phyloP scores from a whole-genome alignment of 176 grass and related monocot genomes.

The Paspalum notatum region DNA sequence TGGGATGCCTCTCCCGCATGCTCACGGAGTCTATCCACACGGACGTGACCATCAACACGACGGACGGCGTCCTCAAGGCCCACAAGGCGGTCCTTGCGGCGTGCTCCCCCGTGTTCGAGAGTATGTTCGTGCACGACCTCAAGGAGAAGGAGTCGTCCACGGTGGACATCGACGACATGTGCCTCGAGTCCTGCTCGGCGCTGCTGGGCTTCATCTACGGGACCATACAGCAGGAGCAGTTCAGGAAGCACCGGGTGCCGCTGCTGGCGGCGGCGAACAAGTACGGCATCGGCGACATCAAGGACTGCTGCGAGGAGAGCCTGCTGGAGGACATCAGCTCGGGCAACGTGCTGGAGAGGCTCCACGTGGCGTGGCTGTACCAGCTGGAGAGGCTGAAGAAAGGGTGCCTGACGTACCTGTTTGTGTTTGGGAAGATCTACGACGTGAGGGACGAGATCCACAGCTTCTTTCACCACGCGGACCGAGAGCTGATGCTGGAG shows the following conservation, averaged over 20 bases:
- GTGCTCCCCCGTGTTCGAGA: slow-evolving; percentile 71
- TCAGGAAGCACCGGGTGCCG: slow-evolving; percentile 75
- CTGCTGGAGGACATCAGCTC: slow-evolving; percentile 77
- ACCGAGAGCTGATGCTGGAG: slow-evolving; percentile 79
- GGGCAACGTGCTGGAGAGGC: slow-evolving; percentile 75
- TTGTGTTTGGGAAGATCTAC: slow-evolving; percentile 89
- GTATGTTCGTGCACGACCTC: slow-evolving; percentile 90
- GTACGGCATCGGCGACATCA: slow-evolving; percentile 65
- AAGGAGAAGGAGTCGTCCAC: slow-evolving; percentile 64
- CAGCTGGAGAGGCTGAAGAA: slow-evolving; percentile 75
- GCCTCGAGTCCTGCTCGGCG: slow-evolving; percentile 57
- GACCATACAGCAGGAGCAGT: slow-evolving; percentile 60
- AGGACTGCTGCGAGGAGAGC: slow-evolving; percentile 90
- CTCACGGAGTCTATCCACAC: slow-evolving; percentile 73
- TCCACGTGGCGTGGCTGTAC: slow-evolving; percentile 82
- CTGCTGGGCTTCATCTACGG: slow-evolving; percentile 81
- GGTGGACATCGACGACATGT: slow-evolving; percentile 80
- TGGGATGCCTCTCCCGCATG: slow-evolving; percentile 76
- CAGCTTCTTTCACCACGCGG: slow-evolving; percentile 68
- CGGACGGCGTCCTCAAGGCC: slow-evolving; percentile 68
- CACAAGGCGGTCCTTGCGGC: slow-evolving; percentile 79
- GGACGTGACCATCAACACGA: slow-evolving; percentile 73
- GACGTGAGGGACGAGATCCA: slow-evolving; percentile 78
- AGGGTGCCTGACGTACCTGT: slow-evolving; percentile 77
- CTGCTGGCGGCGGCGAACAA: slow-evolving; percentile 78